Base-by-base conservation (phyloP, 2,329 filamentous ascomycete species). In the Aspergillus neoniger region DNA sequence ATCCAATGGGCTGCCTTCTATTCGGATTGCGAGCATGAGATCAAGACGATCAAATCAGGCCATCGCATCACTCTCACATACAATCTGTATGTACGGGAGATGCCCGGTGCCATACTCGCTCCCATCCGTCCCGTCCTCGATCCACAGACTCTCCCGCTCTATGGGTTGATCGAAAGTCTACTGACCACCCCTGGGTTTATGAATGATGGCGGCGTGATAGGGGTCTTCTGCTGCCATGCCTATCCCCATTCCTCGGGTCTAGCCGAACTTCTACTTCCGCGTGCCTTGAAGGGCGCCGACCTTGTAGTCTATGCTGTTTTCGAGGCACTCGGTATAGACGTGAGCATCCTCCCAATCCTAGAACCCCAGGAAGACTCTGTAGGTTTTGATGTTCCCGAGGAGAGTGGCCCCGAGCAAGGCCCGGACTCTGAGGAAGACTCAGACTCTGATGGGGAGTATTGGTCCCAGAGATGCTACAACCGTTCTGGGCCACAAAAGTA, bases 51-150 rank as follows among this genome's bases (percentile, higher is more conserved):
- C 5, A 82, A 72, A 0, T 64, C 72, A 1, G 85, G 85, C 0
- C 77, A 87, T 59, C 81, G 83, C 0, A 62, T 88, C 15, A 87
- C 83, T 0, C 68, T 88, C 21, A 88, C 85, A 0, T 88, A 88
- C 72, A 87, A 87, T 59, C 73, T 88, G 1, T 86, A 79, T 62
- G 71, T 77, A 10, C 72, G 74, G 2, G 68, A 73, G 21, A 72
- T 76, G 4, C 67, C 72, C n/a, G 75, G 73, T 8, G 65, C 53
- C 48, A 64, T 44, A 36, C 54, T 68, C 49, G 12, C 23, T 1
- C 57, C 57, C 36, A 52, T 43, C 12, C 62, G 43, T 49, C 59
- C 55, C 6, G 55, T 61, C n/a, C 65, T 79, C 38, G 70, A 79
- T 57, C 67, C 74, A 5, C 64, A 65, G 3, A 59, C 67, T 1